Percentiles rank a stretch among this genome's conserved stretches.
Evolutionary conservation across 345 rosid species (phyloP).

Genomic region (Fremontodendron californicum): DNA sequence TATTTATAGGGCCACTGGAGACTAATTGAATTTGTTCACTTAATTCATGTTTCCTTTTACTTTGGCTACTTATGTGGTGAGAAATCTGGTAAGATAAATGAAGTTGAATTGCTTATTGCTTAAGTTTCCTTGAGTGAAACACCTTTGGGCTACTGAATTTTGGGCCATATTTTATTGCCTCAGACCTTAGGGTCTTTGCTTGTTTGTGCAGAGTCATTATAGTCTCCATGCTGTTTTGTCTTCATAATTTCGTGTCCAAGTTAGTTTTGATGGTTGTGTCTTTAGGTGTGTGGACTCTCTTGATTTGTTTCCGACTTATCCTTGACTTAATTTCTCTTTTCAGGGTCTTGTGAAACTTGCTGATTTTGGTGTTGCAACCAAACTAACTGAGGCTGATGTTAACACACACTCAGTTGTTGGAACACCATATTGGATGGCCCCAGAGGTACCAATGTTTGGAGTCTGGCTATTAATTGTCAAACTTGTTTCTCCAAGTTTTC

Average conservation of each 20-base stretch:
- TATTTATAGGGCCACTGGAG: background rate
- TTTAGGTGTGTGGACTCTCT: background rate
- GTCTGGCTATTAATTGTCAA: background rate
- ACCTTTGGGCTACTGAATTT: background rate
- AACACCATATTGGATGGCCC: slow-evolving; percentile 99
- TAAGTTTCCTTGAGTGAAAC: background rate
- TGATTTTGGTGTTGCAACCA: slow-evolving; percentile 99
- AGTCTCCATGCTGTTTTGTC: slow-evolving; percentile 2
- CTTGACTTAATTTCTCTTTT: slow-evolving; percentile 23
- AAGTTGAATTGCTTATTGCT: background rate
- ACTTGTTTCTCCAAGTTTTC: slow-evolving; percentile 5
- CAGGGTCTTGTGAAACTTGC: slow-evolving; percentile 99
- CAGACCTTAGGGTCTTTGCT: background rate
- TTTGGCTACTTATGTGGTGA: slow-evolving; percentile 2
- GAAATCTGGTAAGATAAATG: background rate
- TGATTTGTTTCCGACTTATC: slow-evolving; percentile 7
- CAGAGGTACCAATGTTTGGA: slow-evolving; percentile 64
- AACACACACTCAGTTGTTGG: slow-evolving; percentile 97
- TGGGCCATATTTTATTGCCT: background rate
- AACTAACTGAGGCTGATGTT: slow-evolving; percentile 94
- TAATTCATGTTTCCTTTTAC: slow-evolving; percentile 1
- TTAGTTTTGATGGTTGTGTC: background rate
- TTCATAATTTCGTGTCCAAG: background rate
- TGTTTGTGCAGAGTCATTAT: background rate
- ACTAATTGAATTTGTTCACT: background rate